Evolutionary conservation across 306 rosid species (phyloP).

Genomic region (Sphenostylis stenocarpa): DNA sequence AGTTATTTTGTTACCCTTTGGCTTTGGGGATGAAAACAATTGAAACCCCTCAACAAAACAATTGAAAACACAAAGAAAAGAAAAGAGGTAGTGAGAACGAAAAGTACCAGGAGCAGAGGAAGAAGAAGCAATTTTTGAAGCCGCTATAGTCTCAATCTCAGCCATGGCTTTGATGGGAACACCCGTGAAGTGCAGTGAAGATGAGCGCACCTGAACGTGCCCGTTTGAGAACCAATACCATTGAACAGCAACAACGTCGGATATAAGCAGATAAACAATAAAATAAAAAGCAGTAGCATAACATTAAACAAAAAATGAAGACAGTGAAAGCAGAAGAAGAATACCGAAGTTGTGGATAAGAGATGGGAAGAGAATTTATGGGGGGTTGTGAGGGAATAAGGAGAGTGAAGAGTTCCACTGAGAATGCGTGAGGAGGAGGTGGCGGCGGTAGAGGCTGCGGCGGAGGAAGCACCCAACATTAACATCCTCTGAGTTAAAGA

Average conservation of each 20-base stretch:
- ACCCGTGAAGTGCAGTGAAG: conserved; percentile 36
- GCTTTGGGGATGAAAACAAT: neutral
- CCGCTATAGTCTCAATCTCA: conserved; percentile 36
- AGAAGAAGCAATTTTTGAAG: conserved; percentile 30
- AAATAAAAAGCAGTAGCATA: neutral
- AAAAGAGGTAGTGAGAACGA: neutral
- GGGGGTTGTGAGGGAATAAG: neutral
- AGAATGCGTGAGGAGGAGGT: neutral
- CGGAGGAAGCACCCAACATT: conserved; percentile 22
- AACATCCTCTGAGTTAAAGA: conserved; percentile 25
- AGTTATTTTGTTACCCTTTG: neutral
- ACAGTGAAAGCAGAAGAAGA: neutral
- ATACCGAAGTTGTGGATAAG: conserved; percentile 29
- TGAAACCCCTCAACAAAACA: neutral
- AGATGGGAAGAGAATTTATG: conserved; percentile 18
- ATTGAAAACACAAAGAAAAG: neutral
- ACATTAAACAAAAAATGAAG: neutral
- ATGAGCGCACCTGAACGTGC: conserved; percentile 28
- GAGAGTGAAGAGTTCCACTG: conserved; percentile 24
- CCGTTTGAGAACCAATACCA: conserved; percentile 27
- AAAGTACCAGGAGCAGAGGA: conserved; percentile 48
- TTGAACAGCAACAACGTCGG: neutral
- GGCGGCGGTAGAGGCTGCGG: conserved; percentile 29
- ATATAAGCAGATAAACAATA: neutral
- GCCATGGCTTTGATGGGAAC: conserved; percentile 67